Percentiles rank a stretch among this genome's conserved stretches.
phyloP scores from a whole-genome alignment of 2,329 filamentous ascomycete genomes.

The Penicillium sp. region DNA sequence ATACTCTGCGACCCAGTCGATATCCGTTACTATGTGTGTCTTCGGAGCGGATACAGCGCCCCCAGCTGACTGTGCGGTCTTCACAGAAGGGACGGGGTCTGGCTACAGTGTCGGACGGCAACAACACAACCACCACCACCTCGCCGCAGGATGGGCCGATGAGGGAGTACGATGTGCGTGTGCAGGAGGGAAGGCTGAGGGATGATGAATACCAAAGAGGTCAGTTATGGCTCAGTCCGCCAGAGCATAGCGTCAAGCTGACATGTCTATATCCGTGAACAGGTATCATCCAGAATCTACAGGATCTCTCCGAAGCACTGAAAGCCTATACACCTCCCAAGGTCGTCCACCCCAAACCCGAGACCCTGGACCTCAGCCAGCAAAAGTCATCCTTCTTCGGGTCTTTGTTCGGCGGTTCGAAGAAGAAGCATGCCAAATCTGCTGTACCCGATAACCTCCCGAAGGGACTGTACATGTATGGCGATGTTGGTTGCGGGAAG shows the following conservation, averaged over 20 bases:
- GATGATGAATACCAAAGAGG: constrained; percentile 91
- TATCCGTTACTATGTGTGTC: neutral
- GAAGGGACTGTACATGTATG: constrained; percentile 88
- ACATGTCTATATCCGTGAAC: neutral
- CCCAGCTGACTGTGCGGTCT: constrained; percentile 21
- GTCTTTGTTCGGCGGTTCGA: constrained; percentile 40
- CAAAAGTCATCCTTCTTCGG: constrained; percentile 53
- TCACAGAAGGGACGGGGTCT: constrained; percentile 17
- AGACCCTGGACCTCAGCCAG: constrained; percentile 56
- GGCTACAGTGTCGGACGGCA: constrained; percentile 18
- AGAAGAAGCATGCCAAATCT: constrained; percentile 31
- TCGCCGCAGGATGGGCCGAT: constrained; percentile 61
- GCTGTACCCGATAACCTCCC: constrained; percentile 70
- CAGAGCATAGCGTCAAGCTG: neutral
- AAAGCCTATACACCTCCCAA: constrained; percentile 67
- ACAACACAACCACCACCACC: constrained; percentile 5
- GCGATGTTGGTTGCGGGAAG: constrained; percentile 95
- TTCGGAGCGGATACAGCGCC: neutral
- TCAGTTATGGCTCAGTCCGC: constrained; percentile 36
- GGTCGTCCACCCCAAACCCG: constrained; percentile 72
- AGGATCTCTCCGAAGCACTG: constrained; percentile 83
- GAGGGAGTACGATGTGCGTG: constrained; percentile 80
- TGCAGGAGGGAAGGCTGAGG: constrained; percentile 66
- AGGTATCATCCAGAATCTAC: constrained; percentile 85
- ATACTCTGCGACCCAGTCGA: neutral